Evolutionary conservation across 371 early-diverging fungal genomes (phyloP), one percentile per base, ranked within the genome.

Genomic region (Mortierella sp.): DNA sequence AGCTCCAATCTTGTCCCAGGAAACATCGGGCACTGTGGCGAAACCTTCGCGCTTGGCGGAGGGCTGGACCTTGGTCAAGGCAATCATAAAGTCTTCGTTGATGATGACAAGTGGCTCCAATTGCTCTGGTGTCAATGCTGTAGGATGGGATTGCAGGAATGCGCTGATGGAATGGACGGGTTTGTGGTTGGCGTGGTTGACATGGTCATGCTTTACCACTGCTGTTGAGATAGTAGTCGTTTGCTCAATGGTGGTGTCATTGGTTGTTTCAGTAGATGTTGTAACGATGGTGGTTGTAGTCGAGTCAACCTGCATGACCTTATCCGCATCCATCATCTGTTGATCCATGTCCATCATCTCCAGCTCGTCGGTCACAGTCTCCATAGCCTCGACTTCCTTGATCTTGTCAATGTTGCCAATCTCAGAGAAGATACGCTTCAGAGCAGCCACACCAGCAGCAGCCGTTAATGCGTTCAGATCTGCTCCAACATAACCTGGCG

Each of bases 401-500:
- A 74, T 80, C 70, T 81, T 79, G 61, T 91, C 85, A 28, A 91
- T 76, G 16, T 90, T 89, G 55, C 89, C 89, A 57, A 98, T 88
- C 53, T 92, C 86, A 85, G 96, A 91, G 89, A 97, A 96, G 74
- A 99, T 97, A 76, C 99, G 94, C 87, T 96, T 93, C 69, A 99
- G 94, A 43, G 99, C 98, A 86, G 97, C 92, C 78, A 98, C 93
- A 69, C 99, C 99, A 1, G 99, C 99, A n/a, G 99, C 98, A 0
- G 97, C 93, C 5, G 97, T 97, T 69, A 99, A 90, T 2, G 99
- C 98, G 53, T 96, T 97, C 71, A 99, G 90, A 91, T 99, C 99
- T 9, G 99, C 99, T 55, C 99, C 99, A 5, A 99, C 99, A 90
- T 98, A 99, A 13, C 99, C 99, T 28, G 99, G 99, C 0, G 99